Base-by-base conservation (phyloP, 1,139 yeast species). In the Hemisphaericaspora subhashii region DNA sequence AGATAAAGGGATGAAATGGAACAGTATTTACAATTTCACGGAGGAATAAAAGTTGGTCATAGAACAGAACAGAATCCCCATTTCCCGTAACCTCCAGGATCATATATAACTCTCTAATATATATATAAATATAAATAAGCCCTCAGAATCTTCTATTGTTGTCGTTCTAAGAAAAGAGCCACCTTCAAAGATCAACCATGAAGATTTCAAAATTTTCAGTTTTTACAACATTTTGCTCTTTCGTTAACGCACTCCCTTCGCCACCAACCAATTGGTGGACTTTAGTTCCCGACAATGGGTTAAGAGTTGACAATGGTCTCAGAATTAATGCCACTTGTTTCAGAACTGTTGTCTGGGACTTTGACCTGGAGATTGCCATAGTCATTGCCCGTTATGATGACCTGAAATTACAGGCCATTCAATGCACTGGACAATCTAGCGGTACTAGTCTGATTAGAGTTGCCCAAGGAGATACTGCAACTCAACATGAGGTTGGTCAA, bases 401-500 rank as follows among this genome's bases (percentile, higher is more conserved):
- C 4, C n/a, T 8, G 8, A 20, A 20, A 6, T 13, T 15, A 3
- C 16, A 12, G 13, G 28, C 16, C 5, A 13, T 13, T 13, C 9
- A 16, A 5, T 25, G 28, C 10, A 25, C 28, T 2, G 28, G 28
- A 7, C n/a, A 7, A 4, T 7, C 24, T 4, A 26, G 23, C 6
- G 62, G 57, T 12, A 58, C 65, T 25, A 54, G 57, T 51, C 72
- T 66, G 49, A 67, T 70, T 37, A 52, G 60, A 49, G 68, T 63
- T 51, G 72, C 72, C 31, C 73, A 68, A 54, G 59, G 65, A 20
- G 48, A 58, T 13, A 66, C 50, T 32, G 62, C 60, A 20, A 53
- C 57, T 41, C 72, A 66, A 50, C 61, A 64, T 25, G 50, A 53
- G 33, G 64, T 61, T 56, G 58, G 73, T 61, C 60, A 62, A 57